phyloP scores from a whole-genome alignment of 2,329 filamentous ascomycete genomes.

The Aureobasidium pullulans region DNA sequence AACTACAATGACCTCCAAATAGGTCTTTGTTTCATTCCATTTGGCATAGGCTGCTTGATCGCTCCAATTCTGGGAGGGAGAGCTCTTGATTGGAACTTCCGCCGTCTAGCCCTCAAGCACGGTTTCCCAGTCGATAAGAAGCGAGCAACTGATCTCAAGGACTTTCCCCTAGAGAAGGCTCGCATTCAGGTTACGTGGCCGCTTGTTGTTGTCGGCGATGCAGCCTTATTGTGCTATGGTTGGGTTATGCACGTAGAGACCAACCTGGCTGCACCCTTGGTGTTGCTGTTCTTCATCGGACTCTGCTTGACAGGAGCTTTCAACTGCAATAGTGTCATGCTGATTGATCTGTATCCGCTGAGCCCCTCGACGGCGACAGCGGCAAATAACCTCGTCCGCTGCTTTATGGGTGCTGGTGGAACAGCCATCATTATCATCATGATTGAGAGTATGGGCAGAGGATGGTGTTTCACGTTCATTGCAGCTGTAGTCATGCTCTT shows the following conservation, averaged over 20 bases:
- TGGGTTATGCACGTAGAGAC: constrained; percentile 34
- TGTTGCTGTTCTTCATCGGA: constrained; percentile 48
- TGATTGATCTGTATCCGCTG: constrained; percentile 36
- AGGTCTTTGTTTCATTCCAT: constrained; percentile 33
- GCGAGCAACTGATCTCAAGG: constrained; percentile 45
- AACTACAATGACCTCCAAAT: constrained; percentile 41
- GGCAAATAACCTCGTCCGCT: constrained; percentile 29
- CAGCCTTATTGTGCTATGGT: constrained; percentile 33
- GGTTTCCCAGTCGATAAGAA: constrained; percentile 55
- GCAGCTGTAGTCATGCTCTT: constrained; percentile 32
- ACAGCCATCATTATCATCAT: constrained; percentile 34
- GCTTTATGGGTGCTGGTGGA: constrained; percentile 30
- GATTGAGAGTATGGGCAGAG: constrained; percentile 35
- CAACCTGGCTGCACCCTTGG: constrained; percentile 33
- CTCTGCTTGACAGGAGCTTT: constrained; percentile 54
- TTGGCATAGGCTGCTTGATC: constrained; percentile 31
- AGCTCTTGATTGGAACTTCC: constrained; percentile 65
- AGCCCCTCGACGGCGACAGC: constrained; percentile 35
- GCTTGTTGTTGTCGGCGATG: constrained; percentile 28
- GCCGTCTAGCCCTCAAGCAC: constrained; percentile 54
- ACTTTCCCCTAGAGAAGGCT: constrained; percentile 45
- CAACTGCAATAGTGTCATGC: constrained; percentile 34
- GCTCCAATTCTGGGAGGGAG: constrained; percentile 42
- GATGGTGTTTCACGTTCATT: constrained; percentile 42
- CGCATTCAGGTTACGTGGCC: constrained; percentile 35